Evolutionary conservation across 345 rosid genomes (phyloP), one percentile per base, ranked within the genome.

Genomic region (Nasturtium officinale): DNA sequence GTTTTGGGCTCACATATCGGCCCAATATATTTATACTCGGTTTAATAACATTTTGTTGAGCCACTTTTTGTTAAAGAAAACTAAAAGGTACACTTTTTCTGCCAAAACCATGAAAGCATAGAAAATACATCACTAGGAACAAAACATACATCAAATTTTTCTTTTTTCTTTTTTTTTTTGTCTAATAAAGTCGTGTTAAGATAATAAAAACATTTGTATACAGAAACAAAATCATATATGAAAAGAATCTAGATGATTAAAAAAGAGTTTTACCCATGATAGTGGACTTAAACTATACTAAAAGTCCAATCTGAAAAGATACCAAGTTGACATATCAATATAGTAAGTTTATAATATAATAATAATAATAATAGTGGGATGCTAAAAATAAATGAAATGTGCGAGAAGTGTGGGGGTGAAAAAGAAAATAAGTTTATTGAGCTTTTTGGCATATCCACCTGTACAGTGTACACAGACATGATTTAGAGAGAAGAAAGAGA

Each of bases 361-460:
- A 45, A 1, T 42, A 70, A 37, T n/a, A 70, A 57, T 5, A 58
- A 5, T 5, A 56, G 9, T 16, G 13, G 69, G 65, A 26, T 51
- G 15, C 17, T 40, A n/a, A 53, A 52, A 29, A 61, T 26, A 64
- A 65, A 12, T 43, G 2, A 56, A 47, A 46, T 56, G 16, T 33
- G 25, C 64, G 30, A 66, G 26, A 67, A 50, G 7, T 50, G 29
- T 56, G 73, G 78, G 66, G 61, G 6, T 18, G 46, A 58, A 74
- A 40, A 57, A 9, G 9, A 58, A 66, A 73, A 73, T 15, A 50
- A 60, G 2, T 50, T 20, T 7, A 56, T 15, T 0, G 16, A 48
- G 48, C 47, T 61, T 67, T 42, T 60, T 75, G 63, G 73, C 63
- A 51, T 30, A 30, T 67, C 60, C 58, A 73, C 48, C 57, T 30